Percentiles rank a stretch among this genome's conserved stretches.
Conservation (phyloP, 352 stramenopile species). For the Globisporangium orthogonon region DNA sequence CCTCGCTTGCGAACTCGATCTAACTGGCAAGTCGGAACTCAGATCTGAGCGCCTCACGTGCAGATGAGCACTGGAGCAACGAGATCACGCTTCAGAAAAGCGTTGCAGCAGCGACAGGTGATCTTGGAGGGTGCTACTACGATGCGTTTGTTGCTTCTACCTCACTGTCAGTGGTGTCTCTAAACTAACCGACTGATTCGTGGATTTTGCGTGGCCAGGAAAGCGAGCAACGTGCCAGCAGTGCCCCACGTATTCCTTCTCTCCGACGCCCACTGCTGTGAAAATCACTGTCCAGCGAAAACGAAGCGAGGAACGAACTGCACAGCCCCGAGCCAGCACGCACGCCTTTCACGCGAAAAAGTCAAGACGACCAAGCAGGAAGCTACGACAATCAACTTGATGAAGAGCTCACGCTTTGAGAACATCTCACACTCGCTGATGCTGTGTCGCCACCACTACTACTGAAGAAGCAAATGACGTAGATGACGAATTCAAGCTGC, state of each 20-base stretch:
- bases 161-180: too few species aligned
- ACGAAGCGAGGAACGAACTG: background rate
- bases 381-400: background rate
- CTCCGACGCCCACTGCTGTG: too few species aligned
- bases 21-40: background rate
- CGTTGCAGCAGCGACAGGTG: background rate
- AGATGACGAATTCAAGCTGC: background rate
- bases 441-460: background rate
- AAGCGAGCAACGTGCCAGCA: background rate
- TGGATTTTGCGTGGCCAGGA: background rate
- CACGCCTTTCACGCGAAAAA: background rate
- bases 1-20: slow-evolving; percentile 13
- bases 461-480: slow-evolving; percentile 2
- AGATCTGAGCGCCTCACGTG: background rate
- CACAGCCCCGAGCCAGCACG: background rate
- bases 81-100: background rate
- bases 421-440: too few species aligned
- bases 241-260: background rate
- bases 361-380: background rate
- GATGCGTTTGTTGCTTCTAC: too few species aligned
- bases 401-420: background rate
- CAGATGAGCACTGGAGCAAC: background rate
- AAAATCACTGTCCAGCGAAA: background rate
- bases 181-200: too few species aligned
- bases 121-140: background rate